Conservation (phyloP, 805 yeast species). For the Spathaspora sp. region DNA sequence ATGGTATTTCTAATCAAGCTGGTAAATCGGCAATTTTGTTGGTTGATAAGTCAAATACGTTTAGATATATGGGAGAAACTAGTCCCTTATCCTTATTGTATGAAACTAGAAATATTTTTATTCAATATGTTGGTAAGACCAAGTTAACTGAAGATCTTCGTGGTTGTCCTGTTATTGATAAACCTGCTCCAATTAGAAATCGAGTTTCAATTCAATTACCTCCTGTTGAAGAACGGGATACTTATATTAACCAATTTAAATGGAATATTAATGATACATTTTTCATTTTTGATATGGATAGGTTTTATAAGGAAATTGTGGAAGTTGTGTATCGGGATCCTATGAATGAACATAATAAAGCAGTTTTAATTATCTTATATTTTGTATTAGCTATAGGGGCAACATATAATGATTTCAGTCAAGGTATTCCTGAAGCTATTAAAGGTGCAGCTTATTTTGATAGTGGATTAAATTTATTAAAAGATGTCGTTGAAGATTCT, state of each 20-base stretch:
- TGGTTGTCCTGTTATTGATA: constrained; percentile 32
- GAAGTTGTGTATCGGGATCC: constrained; percentile 29
- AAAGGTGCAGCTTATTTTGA: constrained; percentile 33
- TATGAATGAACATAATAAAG: constrained; percentile 9
- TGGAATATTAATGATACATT: constrained; percentile 37
- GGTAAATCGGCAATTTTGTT: constrained; percentile 25
- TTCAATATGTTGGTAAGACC: constrained; percentile 21
- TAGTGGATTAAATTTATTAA: constrained; percentile 27
- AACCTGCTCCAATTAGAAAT: constrained; percentile 18
- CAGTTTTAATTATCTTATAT: constrained; percentile 29
- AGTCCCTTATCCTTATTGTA: constrained; percentile 38
- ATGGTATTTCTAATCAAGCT: constrained; percentile 12
- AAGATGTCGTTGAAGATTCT: constrained; percentile 33
- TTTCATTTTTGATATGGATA: constrained; percentile 35
- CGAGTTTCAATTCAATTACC: constrained; percentile 5
- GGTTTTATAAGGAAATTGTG: constrained; percentile 23
- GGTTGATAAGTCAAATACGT: constrained; percentile 31
- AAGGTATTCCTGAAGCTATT: constrained; percentile 14
- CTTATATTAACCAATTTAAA: constrained; percentile 23
- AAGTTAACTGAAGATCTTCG: constrained; percentile 36
- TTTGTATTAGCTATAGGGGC: constrained; percentile 41
- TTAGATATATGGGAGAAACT: constrained; percentile 40
- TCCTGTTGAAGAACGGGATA: constrained; percentile 4
- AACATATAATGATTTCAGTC: constrained; percentile 24
- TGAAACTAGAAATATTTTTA: constrained; percentile 37